Evolutionary conservation across 768 basidiomycete species (phyloP).

Genomic region (Pisolithus orientalis): DNA sequence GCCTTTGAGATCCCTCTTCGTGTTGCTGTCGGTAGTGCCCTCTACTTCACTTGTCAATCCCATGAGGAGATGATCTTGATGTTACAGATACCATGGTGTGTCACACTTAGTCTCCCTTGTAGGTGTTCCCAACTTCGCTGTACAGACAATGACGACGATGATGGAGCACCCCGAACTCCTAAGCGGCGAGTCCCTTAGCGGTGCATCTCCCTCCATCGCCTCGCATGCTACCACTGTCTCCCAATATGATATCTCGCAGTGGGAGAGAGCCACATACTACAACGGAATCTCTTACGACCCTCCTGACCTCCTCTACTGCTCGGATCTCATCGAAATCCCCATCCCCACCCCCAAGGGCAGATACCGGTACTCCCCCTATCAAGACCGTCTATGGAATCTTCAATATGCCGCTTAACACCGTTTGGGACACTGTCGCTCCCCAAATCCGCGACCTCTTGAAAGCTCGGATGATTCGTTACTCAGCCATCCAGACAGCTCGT

Average conservation of each 20-base stretch:
- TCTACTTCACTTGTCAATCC: too few species aligned
- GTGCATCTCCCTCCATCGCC: background rate
- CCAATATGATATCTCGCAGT: conserved; percentile 21
- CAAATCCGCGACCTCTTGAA: conserved; percentile 23
- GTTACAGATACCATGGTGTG: too few species aligned
- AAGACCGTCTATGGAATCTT: conserved; percentile 30
- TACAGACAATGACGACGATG: background rate
- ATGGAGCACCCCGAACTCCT: background rate
- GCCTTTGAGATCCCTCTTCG: too few species aligned
- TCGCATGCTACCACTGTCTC: conserved; percentile 17
- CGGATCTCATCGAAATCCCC: conserved; percentile 24
- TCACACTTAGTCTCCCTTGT: too few species aligned
- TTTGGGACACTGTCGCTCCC: conserved; percentile 29
- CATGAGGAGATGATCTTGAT: too few species aligned
- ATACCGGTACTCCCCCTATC: conserved; percentile 13
- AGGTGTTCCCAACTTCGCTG: background rate
- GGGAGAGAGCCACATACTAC: conserved; percentile 25
- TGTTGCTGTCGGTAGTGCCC: too few species aligned
- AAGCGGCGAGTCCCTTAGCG: background rate
- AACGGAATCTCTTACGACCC: conserved; percentile 30
- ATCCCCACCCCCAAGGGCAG: conserved; percentile 13
- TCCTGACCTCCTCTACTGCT: conserved; percentile 32
- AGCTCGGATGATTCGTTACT: conserved; percentile 13
- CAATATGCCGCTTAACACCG: conserved; percentile 28
- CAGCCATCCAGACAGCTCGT: conserved; percentile 17